Evolutionary conservation across 139 green algal species (phyloP).

Genomic region (Asterochloris sp.): DNA sequence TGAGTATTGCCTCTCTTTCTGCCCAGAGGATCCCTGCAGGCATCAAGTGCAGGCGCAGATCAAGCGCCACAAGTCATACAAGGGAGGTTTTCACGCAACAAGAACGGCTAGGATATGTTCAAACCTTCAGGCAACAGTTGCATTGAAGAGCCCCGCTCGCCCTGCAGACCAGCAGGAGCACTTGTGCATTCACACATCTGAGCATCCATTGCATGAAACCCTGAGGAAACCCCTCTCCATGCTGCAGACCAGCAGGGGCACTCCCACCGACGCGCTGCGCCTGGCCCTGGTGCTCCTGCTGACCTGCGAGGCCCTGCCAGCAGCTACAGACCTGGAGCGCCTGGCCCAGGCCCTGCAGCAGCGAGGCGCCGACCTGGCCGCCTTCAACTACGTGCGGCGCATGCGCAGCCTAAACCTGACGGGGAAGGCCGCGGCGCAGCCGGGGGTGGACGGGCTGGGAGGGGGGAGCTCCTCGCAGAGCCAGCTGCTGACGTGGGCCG

Average conservation of each 20-base stretch:
- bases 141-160: too few species aligned
- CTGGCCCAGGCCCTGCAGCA: constrained; percentile 29
- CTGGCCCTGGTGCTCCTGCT: constrained; percentile 89
- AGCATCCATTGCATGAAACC: too few species aligned
- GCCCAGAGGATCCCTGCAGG: too few species aligned
- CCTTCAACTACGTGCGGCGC: constrained; percentile 84
- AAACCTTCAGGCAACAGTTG: too few species aligned
- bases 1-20: too few species aligned
- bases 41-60: too few species aligned
- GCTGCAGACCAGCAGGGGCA: constrained; percentile 48
- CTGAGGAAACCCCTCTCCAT: background rate
- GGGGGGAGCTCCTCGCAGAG: constrained; percentile 29
- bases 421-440: constrained; percentile 24
- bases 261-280: constrained; percentile 82
- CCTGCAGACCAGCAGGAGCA: too few species aligned
- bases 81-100: too few species aligned
- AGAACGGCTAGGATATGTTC: too few species aligned
- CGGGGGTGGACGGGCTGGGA: background rate
- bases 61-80: too few species aligned
- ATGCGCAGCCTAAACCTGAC: constrained; percentile 86
- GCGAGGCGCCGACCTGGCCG: constrained; percentile 65
- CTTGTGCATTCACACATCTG: too few species aligned
- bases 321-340: constrained; percentile 33
- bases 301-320: constrained; percentile 40
- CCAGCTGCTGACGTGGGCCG: constrained; percentile 89